Evolutionary conservation across 106 monocot genomes (phyloP).

Genomic region (Allium sativum): DNA sequence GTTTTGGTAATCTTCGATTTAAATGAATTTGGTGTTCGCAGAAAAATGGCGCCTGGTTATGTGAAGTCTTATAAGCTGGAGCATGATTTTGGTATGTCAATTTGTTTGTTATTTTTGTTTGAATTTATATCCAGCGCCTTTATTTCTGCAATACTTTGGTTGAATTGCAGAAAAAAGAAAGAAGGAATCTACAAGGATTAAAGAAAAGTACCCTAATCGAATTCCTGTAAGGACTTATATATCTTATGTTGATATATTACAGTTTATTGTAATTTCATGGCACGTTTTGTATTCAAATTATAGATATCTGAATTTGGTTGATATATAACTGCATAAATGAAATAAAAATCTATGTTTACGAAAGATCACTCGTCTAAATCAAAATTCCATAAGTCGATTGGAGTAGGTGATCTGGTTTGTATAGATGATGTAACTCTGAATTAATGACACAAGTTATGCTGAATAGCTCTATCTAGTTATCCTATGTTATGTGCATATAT

Average conservation of each 20-base stretch:
- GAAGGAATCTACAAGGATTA: conserved; percentile 13
- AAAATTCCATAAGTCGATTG: no score
- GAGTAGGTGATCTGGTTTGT: no score
- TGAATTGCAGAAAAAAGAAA: conserved; percentile 14
- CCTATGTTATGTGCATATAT: no score
- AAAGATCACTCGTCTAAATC: no score
- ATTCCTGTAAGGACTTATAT: conserved; percentile 4
- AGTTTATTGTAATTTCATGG: no score
- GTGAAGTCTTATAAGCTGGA: neutral
- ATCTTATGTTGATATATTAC: neutral
- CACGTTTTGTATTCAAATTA: no score
- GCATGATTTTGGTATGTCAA: conserved; percentile 5
- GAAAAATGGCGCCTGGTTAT: neutral
- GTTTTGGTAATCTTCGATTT: neutral
- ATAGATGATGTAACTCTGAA: no score
- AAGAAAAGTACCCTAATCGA: conserved; percentile 12
- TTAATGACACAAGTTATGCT: no score
- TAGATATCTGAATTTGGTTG: no score
- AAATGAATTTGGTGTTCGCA: neutral
- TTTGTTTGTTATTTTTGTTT: neutral
- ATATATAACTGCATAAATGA: no score
- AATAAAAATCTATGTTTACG: no score
- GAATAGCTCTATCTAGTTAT: no score
- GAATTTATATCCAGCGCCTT: neutral
- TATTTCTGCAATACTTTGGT: neutral